Evolutionary conservation across 495 filamentous ascomycete species (phyloP).

Genomic region (Penicillium arizonense): DNA sequence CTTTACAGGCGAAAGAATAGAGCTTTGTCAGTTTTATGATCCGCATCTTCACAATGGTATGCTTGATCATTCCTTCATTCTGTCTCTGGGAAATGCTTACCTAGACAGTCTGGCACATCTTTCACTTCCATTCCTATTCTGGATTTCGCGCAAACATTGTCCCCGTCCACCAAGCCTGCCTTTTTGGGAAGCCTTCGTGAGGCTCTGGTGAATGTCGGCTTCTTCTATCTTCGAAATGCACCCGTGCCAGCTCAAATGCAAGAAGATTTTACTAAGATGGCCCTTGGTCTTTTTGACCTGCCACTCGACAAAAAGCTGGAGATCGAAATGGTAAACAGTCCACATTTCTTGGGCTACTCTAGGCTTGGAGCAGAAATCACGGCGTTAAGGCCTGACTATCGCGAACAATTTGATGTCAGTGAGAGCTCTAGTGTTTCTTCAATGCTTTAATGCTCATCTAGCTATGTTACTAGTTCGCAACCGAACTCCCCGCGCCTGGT

Average conservation of each 20-base stretch:
- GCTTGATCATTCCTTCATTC: background rate
- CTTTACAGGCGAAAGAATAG: no score
- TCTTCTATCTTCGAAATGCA: slow-evolving; percentile 86
- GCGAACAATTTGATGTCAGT: slow-evolving; percentile 90
- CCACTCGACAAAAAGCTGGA: slow-evolving; percentile 77
- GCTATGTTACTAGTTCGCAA: slow-evolving; percentile 33
- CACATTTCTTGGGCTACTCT: slow-evolving; percentile 56
- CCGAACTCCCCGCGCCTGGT: slow-evolving; percentile 65
- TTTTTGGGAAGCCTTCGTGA: slow-evolving; percentile 74
- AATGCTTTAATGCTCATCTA: background rate
- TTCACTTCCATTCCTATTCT: slow-evolving; percentile 82
- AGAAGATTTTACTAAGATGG: slow-evolving; percentile 64
- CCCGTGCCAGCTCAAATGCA: slow-evolving; percentile 69
- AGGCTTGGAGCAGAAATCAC: slow-evolving; percentile 50
- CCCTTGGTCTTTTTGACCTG: slow-evolving; percentile 76
- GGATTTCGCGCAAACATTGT: slow-evolving; percentile 64
- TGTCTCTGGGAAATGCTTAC: background rate
- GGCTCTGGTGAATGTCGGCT: slow-evolving; percentile 87
- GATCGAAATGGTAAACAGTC: slow-evolving; percentile 88
- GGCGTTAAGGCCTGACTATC: slow-evolving; percentile 39
- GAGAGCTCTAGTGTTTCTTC: slow-evolving; percentile 15
- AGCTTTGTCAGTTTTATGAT: slow-evolving; percentile 46
- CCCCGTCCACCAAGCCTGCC: slow-evolving; percentile 64
- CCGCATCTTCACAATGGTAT: slow-evolving; percentile 12
- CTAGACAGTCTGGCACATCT: slow-evolving; percentile 12